Evolutionary conservation across 78 protist genomes (phyloP).

Genomic region (Bodo saltans): DNA sequence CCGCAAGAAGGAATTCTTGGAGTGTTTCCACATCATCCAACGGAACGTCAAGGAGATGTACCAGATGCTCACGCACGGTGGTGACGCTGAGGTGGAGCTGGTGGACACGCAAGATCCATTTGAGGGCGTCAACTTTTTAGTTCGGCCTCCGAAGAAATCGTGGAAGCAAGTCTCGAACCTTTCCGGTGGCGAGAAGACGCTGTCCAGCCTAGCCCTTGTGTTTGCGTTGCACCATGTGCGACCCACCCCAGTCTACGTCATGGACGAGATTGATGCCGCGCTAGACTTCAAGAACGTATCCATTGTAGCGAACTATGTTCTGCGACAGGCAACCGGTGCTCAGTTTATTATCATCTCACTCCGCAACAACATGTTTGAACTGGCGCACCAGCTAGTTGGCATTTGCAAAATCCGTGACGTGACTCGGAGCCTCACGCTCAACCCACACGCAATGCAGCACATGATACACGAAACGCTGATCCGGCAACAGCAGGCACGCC

Average conservation of each 20-base stretch:
- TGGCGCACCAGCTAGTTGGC: conserved; percentile 97
- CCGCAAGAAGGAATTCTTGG: conserved; percentile 94
- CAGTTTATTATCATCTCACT: conserved; percentile 97
- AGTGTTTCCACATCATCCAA: conserved; percentile 82
- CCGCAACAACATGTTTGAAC: conserved; percentile 99
- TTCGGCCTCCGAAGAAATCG: conserved; percentile 97
- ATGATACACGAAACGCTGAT: too few relatives aligned
- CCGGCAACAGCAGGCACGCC: too few relatives aligned
- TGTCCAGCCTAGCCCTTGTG: conserved; percentile 95
- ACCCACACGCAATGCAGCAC: conserved; percentile 68
- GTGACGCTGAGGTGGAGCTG: conserved; percentile 99
- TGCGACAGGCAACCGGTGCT: conserved; percentile 95
- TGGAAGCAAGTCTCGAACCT: conserved; percentile 98
- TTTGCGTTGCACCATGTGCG: conserved; percentile 98
- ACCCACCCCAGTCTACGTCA: conserved; percentile 99
- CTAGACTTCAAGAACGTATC: conserved; percentile 93
- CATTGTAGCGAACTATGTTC: conserved; percentile 97
- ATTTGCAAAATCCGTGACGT: conserved; percentile 94
- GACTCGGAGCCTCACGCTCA: conserved; percentile 90
- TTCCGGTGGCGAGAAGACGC: conserved; percentile 99
- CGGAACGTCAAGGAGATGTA: conserved; percentile 90
- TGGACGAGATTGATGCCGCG: conserved; percentile 99
- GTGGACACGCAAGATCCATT: conserved; percentile 96
- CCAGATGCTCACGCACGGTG: conserved; percentile 97
- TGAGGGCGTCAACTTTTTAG: conserved; percentile 94